Evolutionary conservation across 2,329 filamentous ascomycete species (phyloP).

Genomic region (Aureobasidium leucospermi): DNA sequence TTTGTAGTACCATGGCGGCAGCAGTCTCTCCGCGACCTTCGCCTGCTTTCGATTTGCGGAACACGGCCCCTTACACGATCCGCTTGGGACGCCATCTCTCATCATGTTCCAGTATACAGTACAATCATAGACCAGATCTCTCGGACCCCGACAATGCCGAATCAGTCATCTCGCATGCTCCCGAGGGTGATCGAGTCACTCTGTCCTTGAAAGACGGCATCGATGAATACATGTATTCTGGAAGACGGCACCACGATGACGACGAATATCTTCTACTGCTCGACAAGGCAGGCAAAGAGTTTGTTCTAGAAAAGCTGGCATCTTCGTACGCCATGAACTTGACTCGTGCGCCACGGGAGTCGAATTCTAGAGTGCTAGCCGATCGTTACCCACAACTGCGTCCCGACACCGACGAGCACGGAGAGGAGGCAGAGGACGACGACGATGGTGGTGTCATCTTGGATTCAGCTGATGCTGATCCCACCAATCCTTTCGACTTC

Average conservation of each 20-base stretch:
- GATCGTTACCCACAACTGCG: slow-evolving; percentile 55
- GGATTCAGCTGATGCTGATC: slow-evolving; percentile 30
- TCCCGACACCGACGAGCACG: slow-evolving; percentile 20
- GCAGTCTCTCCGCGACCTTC: slow-evolving; percentile 8
- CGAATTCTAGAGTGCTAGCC: slow-evolving; percentile 55
- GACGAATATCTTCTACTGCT: slow-evolving; percentile 77
- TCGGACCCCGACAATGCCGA: slow-evolving; percentile 25
- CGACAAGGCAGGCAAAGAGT: slow-evolving; percentile 64
- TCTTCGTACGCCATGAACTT: slow-evolving; percentile 86
- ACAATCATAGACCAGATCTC: slow-evolving; percentile 39
- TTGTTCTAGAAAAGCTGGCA: slow-evolving; percentile 74
- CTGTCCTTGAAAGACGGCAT: slow-evolving; percentile 22
- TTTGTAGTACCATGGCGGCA: neutral
- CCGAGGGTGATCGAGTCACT: slow-evolving; percentile 6
- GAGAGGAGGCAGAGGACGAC: slow-evolving; percentile 22
- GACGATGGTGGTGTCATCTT: slow-evolving; percentile 22
- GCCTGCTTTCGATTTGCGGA: slow-evolving; percentile 12
- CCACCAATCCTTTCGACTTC: slow-evolving; percentile 42
- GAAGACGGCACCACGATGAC: slow-evolving; percentile 42
- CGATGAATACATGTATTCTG: slow-evolving; percentile 34
- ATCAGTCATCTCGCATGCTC: slow-evolving; percentile 17
- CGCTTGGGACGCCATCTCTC: slow-evolving; percentile 11
- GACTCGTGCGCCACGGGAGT: slow-evolving; percentile 58
- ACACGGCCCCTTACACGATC: slow-evolving; percentile 9
- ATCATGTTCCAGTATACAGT: slow-evolving; percentile 22